phyloP scores from a whole-genome alignment of 352 stramenopile genomes.

The Phytopythium montanum region DNA sequence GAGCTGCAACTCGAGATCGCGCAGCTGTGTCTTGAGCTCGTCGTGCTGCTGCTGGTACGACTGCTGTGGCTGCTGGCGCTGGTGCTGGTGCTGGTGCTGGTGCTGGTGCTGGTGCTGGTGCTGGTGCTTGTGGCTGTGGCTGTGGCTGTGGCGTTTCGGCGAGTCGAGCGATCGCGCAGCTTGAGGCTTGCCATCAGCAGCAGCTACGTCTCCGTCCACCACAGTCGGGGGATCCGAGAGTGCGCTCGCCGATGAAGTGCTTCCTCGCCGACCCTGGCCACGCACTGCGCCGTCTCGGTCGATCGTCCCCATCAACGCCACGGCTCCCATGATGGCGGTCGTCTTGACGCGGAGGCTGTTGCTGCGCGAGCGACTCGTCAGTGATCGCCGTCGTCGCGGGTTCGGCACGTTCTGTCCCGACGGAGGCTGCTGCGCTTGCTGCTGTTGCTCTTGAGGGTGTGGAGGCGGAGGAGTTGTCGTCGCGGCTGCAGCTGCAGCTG shows the following conservation, averaged over 20 bases:
- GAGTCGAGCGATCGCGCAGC: background rate
- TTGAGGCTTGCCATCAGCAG: no score
- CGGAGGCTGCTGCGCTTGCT: background rate
- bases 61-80: background rate
- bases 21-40: slow-evolving; percentile 49
- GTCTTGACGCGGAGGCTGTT: slow-evolving; percentile 60
- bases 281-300: background rate
- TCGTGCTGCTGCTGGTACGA: slow-evolving; percentile 24
- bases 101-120: slow-evolving; percentile 2
- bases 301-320: slow-evolving; percentile 42
- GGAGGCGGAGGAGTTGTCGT: slow-evolving; percentile 4
- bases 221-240: background rate
- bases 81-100: slow-evolving; percentile 10
- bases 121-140: background rate
- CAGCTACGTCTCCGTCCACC: background rate
- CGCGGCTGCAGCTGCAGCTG: slow-evolving; percentile 6
- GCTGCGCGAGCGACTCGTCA: slow-evolving; percentile 54
- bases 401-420: slow-evolving; percentile 33
- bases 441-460: background rate
- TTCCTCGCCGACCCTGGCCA: background rate
- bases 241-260: background rate
- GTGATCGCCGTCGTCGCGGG: slow-evolving; percentile 43
- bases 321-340: slow-evolving; percentile 56
- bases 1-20: slow-evolving; percentile 54
- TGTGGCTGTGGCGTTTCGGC: background rate